Evolutionary conservation across 306 rosid genomes (phyloP).

Genomic region (Betula pendula): DNA sequence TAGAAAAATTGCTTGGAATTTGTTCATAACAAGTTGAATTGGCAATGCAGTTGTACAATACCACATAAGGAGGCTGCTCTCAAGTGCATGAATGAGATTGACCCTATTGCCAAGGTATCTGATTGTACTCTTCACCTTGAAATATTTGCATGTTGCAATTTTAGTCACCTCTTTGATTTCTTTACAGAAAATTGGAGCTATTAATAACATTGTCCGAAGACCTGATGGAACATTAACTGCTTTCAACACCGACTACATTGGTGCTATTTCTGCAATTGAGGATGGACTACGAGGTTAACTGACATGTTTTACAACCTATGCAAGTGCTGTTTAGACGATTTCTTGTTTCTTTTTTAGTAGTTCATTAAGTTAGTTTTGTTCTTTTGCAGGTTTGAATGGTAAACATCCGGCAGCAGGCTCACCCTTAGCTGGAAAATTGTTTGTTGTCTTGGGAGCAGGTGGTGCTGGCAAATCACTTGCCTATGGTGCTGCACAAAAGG

Average conservation of each 20-base stretch:
- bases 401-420: slow-evolving; percentile 18
- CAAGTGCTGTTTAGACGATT: background rate
- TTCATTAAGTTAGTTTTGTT: background rate
- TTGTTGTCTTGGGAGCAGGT: slow-evolving; percentile 39
- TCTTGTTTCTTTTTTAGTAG: background rate
- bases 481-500: slow-evolving; percentile 38
- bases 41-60: slow-evolving; percentile 43
- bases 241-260: slow-evolving; percentile 36
- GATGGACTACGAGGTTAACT: slow-evolving; percentile 31
- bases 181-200: slow-evolving; percentile 34
- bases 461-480: slow-evolving; percentile 37
- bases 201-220: slow-evolving; percentile 33
- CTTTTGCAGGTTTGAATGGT: slow-evolving; percentile 27
- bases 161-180: background rate
- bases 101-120: slow-evolving; percentile 47
- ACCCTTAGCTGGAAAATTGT: slow-evolving; percentile 33
- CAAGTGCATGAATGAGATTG: slow-evolving; percentile 50
- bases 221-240: slow-evolving; percentile 31
- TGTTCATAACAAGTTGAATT: background rate
- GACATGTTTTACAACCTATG: background rate
- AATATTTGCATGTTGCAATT: too few relatives aligned
- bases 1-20: too few relatives aligned
- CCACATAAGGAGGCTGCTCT: slow-evolving; percentile 60
- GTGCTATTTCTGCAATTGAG: slow-evolving; percentile 34
- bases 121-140: background rate